Conservation (phyloP, 164 flowering plant species). For the Nymphaea thermarum region DNA sequence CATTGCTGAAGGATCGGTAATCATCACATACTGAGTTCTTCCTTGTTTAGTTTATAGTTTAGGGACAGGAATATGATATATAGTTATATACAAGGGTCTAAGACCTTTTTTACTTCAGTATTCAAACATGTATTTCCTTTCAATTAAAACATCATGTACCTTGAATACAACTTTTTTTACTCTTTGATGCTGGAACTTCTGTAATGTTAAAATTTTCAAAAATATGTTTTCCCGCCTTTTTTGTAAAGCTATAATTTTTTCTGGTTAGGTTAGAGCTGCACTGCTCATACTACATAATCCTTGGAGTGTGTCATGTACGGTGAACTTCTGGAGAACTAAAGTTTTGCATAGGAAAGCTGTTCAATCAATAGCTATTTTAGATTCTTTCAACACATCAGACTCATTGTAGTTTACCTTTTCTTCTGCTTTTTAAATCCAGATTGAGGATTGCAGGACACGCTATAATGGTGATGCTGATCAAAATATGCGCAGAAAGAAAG, state of each 20-base stretch:
- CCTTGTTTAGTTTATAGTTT: not conserved
- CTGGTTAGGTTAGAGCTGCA: too few species aligned
- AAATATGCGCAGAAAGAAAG: conserved; percentile 81
- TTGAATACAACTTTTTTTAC: too few species aligned
- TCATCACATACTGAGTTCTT: not conserved
- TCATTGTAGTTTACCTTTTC: not conserved
- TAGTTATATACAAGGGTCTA: not conserved
- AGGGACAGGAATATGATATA: not conserved
- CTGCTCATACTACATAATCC: not conserved
- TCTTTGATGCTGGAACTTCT: too few species aligned
- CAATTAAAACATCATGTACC: not conserved
- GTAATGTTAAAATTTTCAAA: too few species aligned
- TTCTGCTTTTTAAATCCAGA: conserved; percentile 26
- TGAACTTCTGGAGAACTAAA: not conserved
- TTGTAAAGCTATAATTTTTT: too few species aligned
- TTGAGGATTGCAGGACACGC: conserved; percentile 92
- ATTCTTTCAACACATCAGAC: not conserved
- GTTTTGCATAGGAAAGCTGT: not conserved
- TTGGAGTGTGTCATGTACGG: not conserved
- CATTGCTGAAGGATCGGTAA: conserved; percentile 97
- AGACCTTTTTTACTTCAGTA: too few species aligned
- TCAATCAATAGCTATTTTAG: not conserved
- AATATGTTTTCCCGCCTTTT: too few species aligned
- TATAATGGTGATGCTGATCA: conserved; percentile 95
- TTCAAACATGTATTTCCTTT: not conserved